Evolutionary conservation across 495 filamentous ascomycete genomes (phyloP).

Genomic region (Penicillium daleae): DNA sequence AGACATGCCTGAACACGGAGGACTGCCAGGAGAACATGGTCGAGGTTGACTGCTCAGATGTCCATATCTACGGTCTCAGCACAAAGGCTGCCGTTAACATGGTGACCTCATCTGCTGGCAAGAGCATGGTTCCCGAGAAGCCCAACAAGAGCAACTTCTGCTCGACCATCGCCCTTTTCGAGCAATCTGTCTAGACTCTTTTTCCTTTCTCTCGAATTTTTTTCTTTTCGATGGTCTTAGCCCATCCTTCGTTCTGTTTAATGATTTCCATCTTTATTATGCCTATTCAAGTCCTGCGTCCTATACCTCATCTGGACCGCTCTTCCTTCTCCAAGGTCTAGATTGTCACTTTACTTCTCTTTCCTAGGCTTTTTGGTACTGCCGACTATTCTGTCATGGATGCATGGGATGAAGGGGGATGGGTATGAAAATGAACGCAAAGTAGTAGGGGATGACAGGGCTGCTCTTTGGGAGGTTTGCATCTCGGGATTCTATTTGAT

Average conservation of each 20-base stretch:
- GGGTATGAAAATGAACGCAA: background rate
- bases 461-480: background rate
- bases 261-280: no score
- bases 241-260: background rate
- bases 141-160: conserved; percentile 77
- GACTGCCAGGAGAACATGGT: conserved; percentile 88
- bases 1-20: conserved; percentile 73
- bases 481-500: conserved; percentile 20
- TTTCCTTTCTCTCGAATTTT: background rate
- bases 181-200: conserved; percentile 35
- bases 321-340: background rate
- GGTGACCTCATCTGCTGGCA: conserved; percentile 62
- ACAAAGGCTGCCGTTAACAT: conserved; percentile 90
- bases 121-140: conserved; percentile 57
- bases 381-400: background rate
- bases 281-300: no score
- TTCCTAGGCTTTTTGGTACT: conserved; percentile 8
- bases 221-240: background rate
- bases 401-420: background rate
- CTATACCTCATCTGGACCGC: background rate
- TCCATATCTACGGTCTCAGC: conserved; percentile 78
- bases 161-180: conserved; percentile 71
- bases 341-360: conserved; percentile 7
- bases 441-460: background rate
- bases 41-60: conserved; percentile 71